Conservation (phyloP, 768 basidiomycete species). For the Leccinum longicurvipes region DNA sequence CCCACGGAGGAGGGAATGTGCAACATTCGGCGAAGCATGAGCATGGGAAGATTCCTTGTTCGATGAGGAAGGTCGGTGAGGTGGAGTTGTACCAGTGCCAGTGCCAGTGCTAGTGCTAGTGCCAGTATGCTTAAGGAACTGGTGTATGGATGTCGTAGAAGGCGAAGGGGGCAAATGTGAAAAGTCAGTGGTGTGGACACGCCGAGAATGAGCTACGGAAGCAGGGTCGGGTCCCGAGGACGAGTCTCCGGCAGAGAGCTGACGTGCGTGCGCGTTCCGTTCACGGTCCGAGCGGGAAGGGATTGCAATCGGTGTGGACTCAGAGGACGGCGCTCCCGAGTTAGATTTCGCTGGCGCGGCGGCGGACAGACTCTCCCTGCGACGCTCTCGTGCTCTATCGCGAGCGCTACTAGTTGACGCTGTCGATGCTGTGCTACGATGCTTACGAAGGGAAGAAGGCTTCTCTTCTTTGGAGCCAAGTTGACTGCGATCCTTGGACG, state of each 20-base stretch:
- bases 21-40: slow-evolving; percentile 62
- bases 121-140: slow-evolving; percentile 63
- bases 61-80: slow-evolving; percentile 33
- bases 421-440: slow-evolving; percentile 66
- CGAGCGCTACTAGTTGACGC: slow-evolving; percentile 37
- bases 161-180: slow-evolving; percentile 90
- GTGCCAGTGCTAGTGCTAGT: slow-evolving; percentile 43
- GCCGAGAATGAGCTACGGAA: slow-evolving; percentile 50
- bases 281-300: slow-evolving; percentile 27
- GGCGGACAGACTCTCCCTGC: slow-evolving; percentile 45
- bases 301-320: slow-evolving; percentile 24
- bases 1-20: slow-evolving; percentile 80
- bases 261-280: slow-evolving; percentile 53
- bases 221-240: slow-evolving; percentile 50
- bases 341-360: slow-evolving; percentile 38
- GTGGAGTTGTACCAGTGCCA: slow-evolving; percentile 36
- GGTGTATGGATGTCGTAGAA: slow-evolving; percentile 84
- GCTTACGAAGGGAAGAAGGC: slow-evolving; percentile 50
- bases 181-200: slow-evolving; percentile 72
- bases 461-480: slow-evolving; percentile 47
- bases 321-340: slow-evolving; percentile 6
- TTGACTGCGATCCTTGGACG: slow-evolving; percentile 25
- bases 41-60: slow-evolving; percentile 39
- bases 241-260: slow-evolving; percentile 66
- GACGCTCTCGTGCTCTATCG: slow-evolving; percentile 49